phyloP scores from a whole-genome alignment of 2,329 filamentous ascomycete species.

The Dendrostoma leiphaemia region DNA sequence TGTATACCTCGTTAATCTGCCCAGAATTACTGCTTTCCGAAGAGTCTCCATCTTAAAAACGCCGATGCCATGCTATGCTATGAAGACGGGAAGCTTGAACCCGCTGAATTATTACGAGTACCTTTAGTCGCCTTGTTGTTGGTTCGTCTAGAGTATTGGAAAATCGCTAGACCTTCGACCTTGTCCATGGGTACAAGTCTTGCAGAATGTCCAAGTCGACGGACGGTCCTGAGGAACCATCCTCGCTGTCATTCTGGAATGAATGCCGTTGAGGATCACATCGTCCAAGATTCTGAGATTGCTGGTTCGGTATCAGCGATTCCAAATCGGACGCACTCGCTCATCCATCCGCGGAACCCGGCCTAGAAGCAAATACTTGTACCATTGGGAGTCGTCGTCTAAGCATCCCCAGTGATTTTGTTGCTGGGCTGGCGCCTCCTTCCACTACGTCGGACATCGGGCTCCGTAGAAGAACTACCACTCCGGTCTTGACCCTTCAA shows the following conservation, averaged over 20 bases:
- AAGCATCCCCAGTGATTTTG: background rate
- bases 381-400: background rate
- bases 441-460: slow-evolving; percentile 13
- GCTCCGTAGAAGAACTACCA: background rate
- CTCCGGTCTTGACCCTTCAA: background rate
- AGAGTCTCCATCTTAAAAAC: background rate
- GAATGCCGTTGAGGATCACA: background rate
- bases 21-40: too few relatives aligned
- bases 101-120: background rate
- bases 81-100: background rate
- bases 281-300: background rate
- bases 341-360: background rate
- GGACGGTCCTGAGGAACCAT: background rate
- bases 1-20: background rate
- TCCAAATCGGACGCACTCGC: background rate
- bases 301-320: background rate
- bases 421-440: slow-evolving; percentile 12
- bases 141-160: background rate
- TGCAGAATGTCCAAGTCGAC: background rate
- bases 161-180: background rate
- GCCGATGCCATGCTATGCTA: background rate
- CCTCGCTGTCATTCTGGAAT: background rate
- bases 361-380: background rate
- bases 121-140: background rate
- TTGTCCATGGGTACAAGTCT: background rate